Evolutionary conservation across 1,284 basidiomycete genomes (phyloP).

Genomic region (Cutaneotrichosporon dermatis): DNA sequence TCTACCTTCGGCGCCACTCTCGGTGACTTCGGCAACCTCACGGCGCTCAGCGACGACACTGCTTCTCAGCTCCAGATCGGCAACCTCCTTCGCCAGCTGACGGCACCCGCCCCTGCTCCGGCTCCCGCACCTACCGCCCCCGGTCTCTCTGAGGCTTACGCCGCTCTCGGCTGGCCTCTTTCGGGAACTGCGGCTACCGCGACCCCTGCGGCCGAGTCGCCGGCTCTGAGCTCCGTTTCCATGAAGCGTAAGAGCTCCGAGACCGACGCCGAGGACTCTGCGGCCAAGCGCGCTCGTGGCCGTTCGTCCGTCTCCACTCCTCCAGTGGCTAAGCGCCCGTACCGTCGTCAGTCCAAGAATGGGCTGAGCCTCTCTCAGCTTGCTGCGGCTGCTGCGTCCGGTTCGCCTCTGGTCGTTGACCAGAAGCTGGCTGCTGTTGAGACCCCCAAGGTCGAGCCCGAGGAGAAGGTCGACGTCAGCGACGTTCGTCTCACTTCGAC

Average conservation of each 20-base stretch:
- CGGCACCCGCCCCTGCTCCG: slow-evolving; percentile 2
- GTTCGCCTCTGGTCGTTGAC: slow-evolving; percentile 12
- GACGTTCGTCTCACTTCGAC: slow-evolving; percentile 27
- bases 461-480: slow-evolving; percentile 10
- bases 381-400: slow-evolving; percentile 20
- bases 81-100: slow-evolving; percentile 21
- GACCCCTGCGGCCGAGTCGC: slow-evolving; percentile 3
- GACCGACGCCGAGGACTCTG: slow-evolving; percentile 17
- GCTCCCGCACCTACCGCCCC: slow-evolving; percentile 7
- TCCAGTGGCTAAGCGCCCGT: slow-evolving; percentile 21
- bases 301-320: slow-evolving; percentile 20
- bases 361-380: slow-evolving; percentile 21
- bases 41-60: slow-evolving; percentile 25
- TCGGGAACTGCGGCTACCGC: slow-evolving; percentile 5
- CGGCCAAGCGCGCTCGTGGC: slow-evolving; percentile 30
- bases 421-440: not conserved
- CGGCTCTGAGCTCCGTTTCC: slow-evolving; percentile 11
- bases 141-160: slow-evolving; percentile 16
- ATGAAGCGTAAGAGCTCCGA: slow-evolving; percentile 38
- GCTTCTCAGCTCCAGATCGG: slow-evolving; percentile 27
- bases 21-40: slow-evolving; percentile 25
- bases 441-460: not conserved
- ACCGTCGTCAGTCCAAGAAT: slow-evolving; percentile 25
- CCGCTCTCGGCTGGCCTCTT: slow-evolving; percentile 23
- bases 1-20: slow-evolving; percentile 28